These are phyloP conservation scores for Ganoderma meredithae DNA, from an alignment of 1,284 basidiomycete species.

Conservation along the genomic window DNA sequence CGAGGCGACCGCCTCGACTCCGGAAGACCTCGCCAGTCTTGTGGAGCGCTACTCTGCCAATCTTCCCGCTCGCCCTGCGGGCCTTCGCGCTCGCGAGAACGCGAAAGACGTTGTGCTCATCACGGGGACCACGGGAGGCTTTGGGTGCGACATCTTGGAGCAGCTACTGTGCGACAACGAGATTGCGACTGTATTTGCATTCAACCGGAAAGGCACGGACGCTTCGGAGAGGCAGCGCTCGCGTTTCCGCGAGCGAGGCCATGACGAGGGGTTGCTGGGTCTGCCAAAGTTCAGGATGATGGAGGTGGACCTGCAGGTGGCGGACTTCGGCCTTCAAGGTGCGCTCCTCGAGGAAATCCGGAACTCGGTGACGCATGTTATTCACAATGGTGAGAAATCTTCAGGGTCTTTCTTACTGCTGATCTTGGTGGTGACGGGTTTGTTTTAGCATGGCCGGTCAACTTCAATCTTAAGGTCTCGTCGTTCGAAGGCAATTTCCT, in stretches of 20 bases:
- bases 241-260: slow-evolving; percentile 40
- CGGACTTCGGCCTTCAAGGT: slow-evolving; percentile 40
- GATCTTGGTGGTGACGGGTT: background rate
- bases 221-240: slow-evolving; percentile 38
- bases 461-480: slow-evolving; percentile 41
- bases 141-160: slow-evolving; percentile 34
- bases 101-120: slow-evolving; percentile 33
- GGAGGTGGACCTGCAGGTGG: slow-evolving; percentile 41
- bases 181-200: slow-evolving; percentile 31
- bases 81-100: background rate
- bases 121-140: slow-evolving; percentile 37
- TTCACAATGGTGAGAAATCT: slow-evolving; percentile 43
- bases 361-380: slow-evolving; percentile 38
- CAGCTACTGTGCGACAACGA: slow-evolving; percentile 21
- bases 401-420: no score
- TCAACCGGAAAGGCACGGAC: slow-evolving; percentile 23
- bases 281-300: slow-evolving; percentile 43
- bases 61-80: slow-evolving; percentile 14
- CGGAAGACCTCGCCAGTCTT: slow-evolving; percentile 21
- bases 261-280: slow-evolving; percentile 38
- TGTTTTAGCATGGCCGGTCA: slow-evolving; percentile 43
- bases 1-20: slow-evolving; percentile 13
- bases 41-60: slow-evolving; percentile 17
- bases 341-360: slow-evolving; percentile 39
- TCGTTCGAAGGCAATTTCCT: slow-evolving; percentile 33